phyloP scores from a whole-genome alignment of 495 filamentous ascomycete genomes.

The Astrothelium macrocarpum region DNA sequence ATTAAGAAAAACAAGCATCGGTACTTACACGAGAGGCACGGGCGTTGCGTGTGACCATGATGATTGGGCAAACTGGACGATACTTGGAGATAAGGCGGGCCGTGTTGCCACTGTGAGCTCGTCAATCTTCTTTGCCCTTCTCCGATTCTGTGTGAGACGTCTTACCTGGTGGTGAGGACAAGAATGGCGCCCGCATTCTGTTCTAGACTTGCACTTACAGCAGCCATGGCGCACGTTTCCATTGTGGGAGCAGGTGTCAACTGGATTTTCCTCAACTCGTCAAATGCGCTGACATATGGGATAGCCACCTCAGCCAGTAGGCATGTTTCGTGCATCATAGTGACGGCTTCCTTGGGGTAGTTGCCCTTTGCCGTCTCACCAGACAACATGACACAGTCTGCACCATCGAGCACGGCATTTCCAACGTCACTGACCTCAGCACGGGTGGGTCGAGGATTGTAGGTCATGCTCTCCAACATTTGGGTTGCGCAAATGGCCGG shows the following conservation, averaged over 20 bases:
- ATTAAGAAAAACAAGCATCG: constrained; percentile 27
- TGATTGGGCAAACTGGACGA: constrained; percentile 93
- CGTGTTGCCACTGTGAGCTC: constrained; percentile 57
- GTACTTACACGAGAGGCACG: constrained; percentile 51
- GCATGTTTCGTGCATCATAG: constrained; percentile 96
- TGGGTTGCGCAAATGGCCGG: constrained; percentile 90
- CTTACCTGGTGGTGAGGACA: constrained; percentile 79
- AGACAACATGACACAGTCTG: constrained; percentile 99
- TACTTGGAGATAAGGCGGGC: constrained; percentile 96
- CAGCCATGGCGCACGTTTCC: constrained; percentile 92
- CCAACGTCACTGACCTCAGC: constrained; percentile 97
- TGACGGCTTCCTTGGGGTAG: constrained; percentile 86
- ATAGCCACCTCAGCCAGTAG: constrained; percentile 92
- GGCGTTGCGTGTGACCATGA: constrained; percentile 90
- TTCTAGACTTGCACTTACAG: constrained; percentile 86
- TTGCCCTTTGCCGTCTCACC: constrained; percentile 97
- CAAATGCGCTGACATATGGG: constrained; percentile 91
- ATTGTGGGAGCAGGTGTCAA: constrained; percentile 72
- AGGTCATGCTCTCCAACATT: constrained; percentile 98
- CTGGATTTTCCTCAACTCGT: constrained; percentile 78
- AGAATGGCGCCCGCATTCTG: constrained; percentile 93
- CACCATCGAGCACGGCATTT: constrained; percentile 93
- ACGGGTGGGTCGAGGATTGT: constrained; percentile 95
- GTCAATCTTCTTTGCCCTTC: constrained; percentile 23
- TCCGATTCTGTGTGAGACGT: constrained; percentile 4